Evolutionary conservation across 1,139 yeast species (phyloP), one percentile per base, ranked within the genome.

Genomic region (Yamadazyma mexicana): DNA sequence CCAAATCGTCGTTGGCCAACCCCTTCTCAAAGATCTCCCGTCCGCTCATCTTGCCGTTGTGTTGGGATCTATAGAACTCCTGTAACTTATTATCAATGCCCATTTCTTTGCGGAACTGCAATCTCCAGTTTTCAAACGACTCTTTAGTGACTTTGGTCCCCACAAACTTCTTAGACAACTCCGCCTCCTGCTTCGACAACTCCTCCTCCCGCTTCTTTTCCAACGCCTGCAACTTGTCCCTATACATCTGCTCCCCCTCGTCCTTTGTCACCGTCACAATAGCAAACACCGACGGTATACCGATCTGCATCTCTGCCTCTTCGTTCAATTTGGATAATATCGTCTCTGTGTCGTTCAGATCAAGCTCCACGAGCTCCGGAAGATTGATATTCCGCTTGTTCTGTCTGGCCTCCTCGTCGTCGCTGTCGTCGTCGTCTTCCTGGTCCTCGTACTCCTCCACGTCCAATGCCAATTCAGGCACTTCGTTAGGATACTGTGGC

Each of bases 21-120:
- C 98, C 98, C 56, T 76, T 77, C 56, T 89, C 98, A 57, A 91
- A 92, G 45, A 92, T 85, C 61, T 89, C 92, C 51, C 79, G 75
- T 15, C 98, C 98, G 0, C 95, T 83, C 54, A 88, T 64, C 59
- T 83, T 85, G 10, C 92, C 94, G 38, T 71, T 73, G 55, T 85
- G 92, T 57, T 83, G 79, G n/a, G 59, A 60, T 26, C 66, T 61
- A 46, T 75, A 76, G 52, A 87, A 69, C 44, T 67, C 62, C 29
- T 64, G 62, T 48, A 81, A 75, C 46, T 78, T 69, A 38, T 66
- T 67, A 39, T 76, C 81, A 38, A 72, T 61, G 25, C 73, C 80
- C 75, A 74, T 72, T 69, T 69, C 87, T 53, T 42, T 73, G 42
- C 89, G 69, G 58, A 87, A 87, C 39, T 64, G 64, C 2, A 46